phyloP scores from a whole-genome alignment of 805 yeast genomes.

The Wickerhamiella lipophila region DNA sequence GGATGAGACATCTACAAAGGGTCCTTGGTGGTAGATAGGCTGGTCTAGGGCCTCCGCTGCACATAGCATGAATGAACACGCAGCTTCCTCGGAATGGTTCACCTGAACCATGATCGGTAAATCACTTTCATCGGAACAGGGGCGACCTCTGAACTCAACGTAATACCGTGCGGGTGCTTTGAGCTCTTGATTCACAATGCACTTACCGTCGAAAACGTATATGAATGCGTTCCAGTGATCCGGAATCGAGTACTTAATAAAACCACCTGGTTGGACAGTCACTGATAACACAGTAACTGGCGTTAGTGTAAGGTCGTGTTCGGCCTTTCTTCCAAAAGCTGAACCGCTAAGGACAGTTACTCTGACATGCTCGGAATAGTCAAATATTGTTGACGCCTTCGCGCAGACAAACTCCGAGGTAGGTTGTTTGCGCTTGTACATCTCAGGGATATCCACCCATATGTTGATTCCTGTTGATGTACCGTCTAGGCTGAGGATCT shows the following conservation, averaged over 20 bases:
- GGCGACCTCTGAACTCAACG: constrained; percentile 17
- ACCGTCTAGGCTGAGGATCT: constrained; percentile 3
- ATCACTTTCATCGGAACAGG: background rate
- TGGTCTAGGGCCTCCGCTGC: constrained; percentile 20
- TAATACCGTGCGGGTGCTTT: constrained; percentile 11
- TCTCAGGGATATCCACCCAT: constrained; percentile 20
- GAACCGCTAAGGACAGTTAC: constrained; percentile 17
- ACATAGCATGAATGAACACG: constrained; percentile 13
- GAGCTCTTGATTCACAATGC: constrained; percentile 14
- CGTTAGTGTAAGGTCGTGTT: constrained; percentile 17
- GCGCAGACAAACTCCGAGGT: constrained; percentile 16
- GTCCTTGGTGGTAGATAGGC: constrained; percentile 23
- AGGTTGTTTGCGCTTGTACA: constrained; percentile 18
- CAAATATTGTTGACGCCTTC: constrained; percentile 9
- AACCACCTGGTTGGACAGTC: constrained; percentile 14
- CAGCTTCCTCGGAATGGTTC: background rate
- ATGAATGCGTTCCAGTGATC: constrained; percentile 25
- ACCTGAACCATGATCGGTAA: constrained; percentile 10
- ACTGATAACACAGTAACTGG: constrained; percentile 17
- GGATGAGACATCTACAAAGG: constrained; percentile 21
- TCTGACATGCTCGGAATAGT: constrained; percentile 13
- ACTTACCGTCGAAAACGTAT: constrained; percentile 23
- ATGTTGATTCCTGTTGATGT: constrained; percentile 16
- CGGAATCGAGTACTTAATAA: constrained; percentile 17
- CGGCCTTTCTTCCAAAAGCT: constrained; percentile 16